phyloP scores from a whole-genome alignment of 768 basidiomycete species.

The Lactarius hatsudake region DNA sequence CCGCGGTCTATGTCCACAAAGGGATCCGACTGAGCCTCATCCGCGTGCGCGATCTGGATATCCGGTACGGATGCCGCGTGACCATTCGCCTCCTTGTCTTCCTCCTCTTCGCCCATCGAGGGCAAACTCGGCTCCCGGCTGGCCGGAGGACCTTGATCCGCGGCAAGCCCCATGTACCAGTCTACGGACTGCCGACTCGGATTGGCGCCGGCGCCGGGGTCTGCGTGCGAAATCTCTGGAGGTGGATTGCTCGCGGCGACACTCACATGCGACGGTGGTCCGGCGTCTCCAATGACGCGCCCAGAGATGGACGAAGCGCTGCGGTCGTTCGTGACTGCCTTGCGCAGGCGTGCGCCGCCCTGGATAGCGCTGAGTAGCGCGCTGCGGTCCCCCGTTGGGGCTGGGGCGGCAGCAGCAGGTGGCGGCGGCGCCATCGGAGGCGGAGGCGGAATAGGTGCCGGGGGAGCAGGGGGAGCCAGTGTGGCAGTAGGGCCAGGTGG shows the following conservation, averaged over 20 bases:
- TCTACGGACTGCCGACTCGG: slow-evolving; percentile 67
- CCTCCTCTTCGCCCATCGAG: slow-evolving; percentile 59
- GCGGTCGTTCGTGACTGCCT: slow-evolving; percentile 80
- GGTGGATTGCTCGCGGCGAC: slow-evolving; percentile 43
- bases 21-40: slow-evolving; percentile 42
- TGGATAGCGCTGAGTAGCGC: slow-evolving; percentile 82
- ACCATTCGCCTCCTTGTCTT: slow-evolving; percentile 41
- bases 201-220: slow-evolving; percentile 36
- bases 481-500: slow-evolving; percentile 33
- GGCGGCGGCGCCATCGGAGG: slow-evolving; percentile 34
- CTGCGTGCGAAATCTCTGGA: slow-evolving; percentile 39
- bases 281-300: slow-evolving; percentile 70
- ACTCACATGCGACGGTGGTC: slow-evolving; percentile 68
- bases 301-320: slow-evolving; percentile 70
- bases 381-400: slow-evolving; percentile 48
- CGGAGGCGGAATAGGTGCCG: slow-evolving; percentile 40
- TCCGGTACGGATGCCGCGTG: slow-evolving; percentile 44
- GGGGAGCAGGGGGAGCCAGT: slow-evolving; percentile 32
- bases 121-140: slow-evolving; percentile 43
- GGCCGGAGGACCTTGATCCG: slow-evolving; percentile 49
- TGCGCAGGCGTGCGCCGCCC: slow-evolving; percentile 64
- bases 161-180: slow-evolving; percentile 88
- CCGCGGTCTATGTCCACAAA: slow-evolving; percentile 73
- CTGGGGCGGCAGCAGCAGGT: slow-evolving; percentile 31
- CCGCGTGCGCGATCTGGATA: slow-evolving; percentile 52